Percentiles rank a stretch among this genome's conserved stretches.
Conservation (phyloP, 805 yeast species). For the Ogataea philodendri region DNA sequence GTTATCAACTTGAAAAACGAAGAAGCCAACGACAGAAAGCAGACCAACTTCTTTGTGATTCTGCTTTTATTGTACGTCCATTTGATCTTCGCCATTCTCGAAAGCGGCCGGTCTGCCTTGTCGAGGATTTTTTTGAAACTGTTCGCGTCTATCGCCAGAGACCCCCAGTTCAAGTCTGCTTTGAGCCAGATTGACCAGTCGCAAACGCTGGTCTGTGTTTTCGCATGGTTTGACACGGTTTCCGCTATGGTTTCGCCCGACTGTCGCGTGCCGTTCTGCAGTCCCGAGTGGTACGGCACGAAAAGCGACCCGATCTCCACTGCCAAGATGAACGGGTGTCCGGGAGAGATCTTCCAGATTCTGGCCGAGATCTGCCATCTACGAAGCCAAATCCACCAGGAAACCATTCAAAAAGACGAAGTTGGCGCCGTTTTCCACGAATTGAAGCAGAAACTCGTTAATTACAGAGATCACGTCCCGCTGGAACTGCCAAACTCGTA, state of each 20-base stretch:
- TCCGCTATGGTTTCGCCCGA: conserved; percentile 56
- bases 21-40: conserved; percentile 35
- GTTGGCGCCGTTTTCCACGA: conserved; percentile 22
- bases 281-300: conserved; percentile 52
- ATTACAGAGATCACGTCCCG: conserved; percentile 48
- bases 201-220: conserved; percentile 47
- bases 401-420: conserved; percentile 4
- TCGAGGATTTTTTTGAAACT: conserved; percentile 48
- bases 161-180: conserved; percentile 41
- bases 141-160: conserved; percentile 49
- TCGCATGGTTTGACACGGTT: conserved; percentile 61
- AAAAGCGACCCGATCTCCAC: conserved; percentile 44
- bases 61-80: conserved; percentile 54
- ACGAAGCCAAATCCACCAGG: conserved; percentile 18
- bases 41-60: conserved; percentile 46
- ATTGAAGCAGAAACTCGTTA: conserved; percentile 37
- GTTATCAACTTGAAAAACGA: conserved; percentile 39
- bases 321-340: conserved; percentile 57
- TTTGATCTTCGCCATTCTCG: conserved; percentile 50
- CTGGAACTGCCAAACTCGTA: conserved; percentile 25
- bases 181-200: conserved; percentile 48
- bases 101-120: conserved; percentile 53
- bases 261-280: conserved; percentile 53
- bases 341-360: conserved; percentile 52
- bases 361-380: conserved; percentile 45